Evolutionary conservation across 2,329 filamentous ascomycete species (phyloP), one percentile per base, ranked within the genome.

Genomic region (Aspergillus aculeatinus): DNA sequence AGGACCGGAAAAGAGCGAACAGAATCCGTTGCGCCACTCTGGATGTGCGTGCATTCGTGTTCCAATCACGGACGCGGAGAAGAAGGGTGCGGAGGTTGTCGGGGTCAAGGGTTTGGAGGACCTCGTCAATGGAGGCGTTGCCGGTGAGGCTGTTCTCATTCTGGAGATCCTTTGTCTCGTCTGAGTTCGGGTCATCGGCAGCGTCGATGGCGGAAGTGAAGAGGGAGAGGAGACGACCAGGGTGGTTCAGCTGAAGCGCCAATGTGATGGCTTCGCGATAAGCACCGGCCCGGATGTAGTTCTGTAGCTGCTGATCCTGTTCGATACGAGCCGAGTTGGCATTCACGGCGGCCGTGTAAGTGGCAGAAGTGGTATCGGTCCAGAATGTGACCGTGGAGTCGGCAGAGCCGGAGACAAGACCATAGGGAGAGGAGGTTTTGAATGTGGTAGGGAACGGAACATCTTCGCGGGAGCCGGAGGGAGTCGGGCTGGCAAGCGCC

Each of bases 371-470:
- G 2, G 92, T 97, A 72, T 99, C 95, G 69, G 87, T 88, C 95
- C 95, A 99, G 79, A 98, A 96, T 0, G 92, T 96, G 42, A 99
- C 86, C 0, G 92, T 93, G 35, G 92, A 93, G 76, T 99, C 95
- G 55, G 90, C 94, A 60, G 91, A 93, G 39, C 93, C 95, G 6
- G 95, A 98, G 39, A 96, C 89, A 55, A 99, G 85, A 53, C 87
- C 87, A 69, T 93, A 82, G 3, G 78, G 80, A n/a, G 76, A 74
- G 12, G 71, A 66, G 54, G 68, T 67, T 47, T 68, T 61, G n/a
- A 70, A 71, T 47, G 71, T 66, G 16, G 71, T 67, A 42, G 70
- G 69, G 27, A 66, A 63, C 61, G 72, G 71, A 33, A 67, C 65
- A 47, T 74, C 68, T 42, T 66, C 63, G 49, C 72, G 70, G 25